Conservation (phyloP, 805 yeast genomes). For the Myxozyma lipomycoides region DNA sequence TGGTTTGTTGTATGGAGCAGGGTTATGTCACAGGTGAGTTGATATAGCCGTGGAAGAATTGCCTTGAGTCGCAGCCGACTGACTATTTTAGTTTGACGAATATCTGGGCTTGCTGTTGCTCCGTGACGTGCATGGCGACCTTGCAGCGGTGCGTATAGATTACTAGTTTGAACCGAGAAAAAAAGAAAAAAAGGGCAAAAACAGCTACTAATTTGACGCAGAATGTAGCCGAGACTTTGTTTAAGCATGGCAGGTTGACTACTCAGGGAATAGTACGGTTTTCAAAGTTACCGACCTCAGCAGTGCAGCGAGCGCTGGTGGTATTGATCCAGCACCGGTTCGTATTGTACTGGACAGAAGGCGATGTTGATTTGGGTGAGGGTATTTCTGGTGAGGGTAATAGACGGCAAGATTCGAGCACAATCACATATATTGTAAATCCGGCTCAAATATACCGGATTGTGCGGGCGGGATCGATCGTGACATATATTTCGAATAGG, state of each 20-base stretch:
- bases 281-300: slow-evolving; percentile 46
- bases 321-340: slow-evolving; percentile 76
- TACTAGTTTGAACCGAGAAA: neutral
- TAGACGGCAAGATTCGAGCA: slow-evolving; percentile 9
- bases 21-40: too few species aligned
- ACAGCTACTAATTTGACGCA: neutral
- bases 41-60: too few species aligned
- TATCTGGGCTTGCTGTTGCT: slow-evolving; percentile 29
- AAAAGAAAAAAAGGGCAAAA: neutral
- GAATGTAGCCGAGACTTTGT: slow-evolving; percentile 52
- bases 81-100: slow-evolving; percentile 23
- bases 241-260: slow-evolving; percentile 64
- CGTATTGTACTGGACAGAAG: slow-evolving; percentile 59
- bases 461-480: slow-evolving; percentile 73
- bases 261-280: slow-evolving; percentile 50
- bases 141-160: slow-evolving; percentile 51
- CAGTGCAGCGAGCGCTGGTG: slow-evolving; percentile 64
- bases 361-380: slow-evolving; percentile 1
- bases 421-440: slow-evolving; percentile 34
- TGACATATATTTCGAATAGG: slow-evolving; percentile 48
- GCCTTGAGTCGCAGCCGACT: too few species aligned
- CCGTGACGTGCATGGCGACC: slow-evolving; percentile 56
- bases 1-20: too few species aligned
- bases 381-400: neutral
- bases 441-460: slow-evolving; percentile 63